These are phyloP conservation scores for Suhomyces vadensis DNA, from an alignment of 805 yeast species.

Conservation along the genomic window DNA sequence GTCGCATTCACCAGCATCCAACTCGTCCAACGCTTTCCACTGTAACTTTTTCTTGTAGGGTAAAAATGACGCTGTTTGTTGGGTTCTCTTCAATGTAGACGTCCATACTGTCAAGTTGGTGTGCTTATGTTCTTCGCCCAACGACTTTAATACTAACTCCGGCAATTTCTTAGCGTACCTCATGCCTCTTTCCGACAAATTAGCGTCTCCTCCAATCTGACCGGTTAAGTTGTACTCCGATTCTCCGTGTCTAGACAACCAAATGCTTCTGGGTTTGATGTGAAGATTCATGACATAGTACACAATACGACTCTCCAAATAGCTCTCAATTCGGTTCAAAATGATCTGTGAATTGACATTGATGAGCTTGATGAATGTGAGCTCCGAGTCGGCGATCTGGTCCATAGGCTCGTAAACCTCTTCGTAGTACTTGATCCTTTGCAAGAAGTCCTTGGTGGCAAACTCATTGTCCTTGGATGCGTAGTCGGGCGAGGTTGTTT, in stretches of 20 bases:
- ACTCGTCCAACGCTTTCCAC: slow-evolving; percentile 97
- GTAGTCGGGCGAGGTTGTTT: slow-evolving; percentile 85
- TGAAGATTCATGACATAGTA: slow-evolving; percentile 95
- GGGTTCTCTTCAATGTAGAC: slow-evolving; percentile 86
- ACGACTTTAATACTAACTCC: slow-evolving; percentile 64
- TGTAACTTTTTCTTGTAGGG: slow-evolving; percentile 75
- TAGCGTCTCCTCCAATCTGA: slow-evolving; percentile 93
- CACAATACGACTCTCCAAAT: slow-evolving; percentile 88
- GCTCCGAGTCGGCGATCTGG: slow-evolving; percentile 51
- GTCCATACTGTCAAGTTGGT: slow-evolving; percentile 87
- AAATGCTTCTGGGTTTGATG: slow-evolving; percentile 86
- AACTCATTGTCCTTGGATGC: slow-evolving; percentile 63
- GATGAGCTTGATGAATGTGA: slow-evolving; percentile 84
- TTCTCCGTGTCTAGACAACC: slow-evolving; percentile 96
- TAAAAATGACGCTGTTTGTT: slow-evolving; percentile 82
- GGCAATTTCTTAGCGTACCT: slow-evolving; percentile 83
- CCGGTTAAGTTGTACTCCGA: slow-evolving; percentile 89
- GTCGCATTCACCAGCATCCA: slow-evolving; percentile 97
- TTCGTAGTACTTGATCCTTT: slow-evolving; percentile 74
- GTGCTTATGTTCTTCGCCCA: slow-evolving; percentile 55
- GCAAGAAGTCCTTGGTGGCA: slow-evolving; percentile 70
- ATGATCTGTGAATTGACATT: slow-evolving; percentile 88
- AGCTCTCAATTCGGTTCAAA: slow-evolving; percentile 82
- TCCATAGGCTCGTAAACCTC: slow-evolving; percentile 76
- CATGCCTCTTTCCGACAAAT: slow-evolving; percentile 79